phyloP scores from a whole-genome alignment of 2,329 filamentous ascomycete species.

The Huntiella savannae region DNA sequence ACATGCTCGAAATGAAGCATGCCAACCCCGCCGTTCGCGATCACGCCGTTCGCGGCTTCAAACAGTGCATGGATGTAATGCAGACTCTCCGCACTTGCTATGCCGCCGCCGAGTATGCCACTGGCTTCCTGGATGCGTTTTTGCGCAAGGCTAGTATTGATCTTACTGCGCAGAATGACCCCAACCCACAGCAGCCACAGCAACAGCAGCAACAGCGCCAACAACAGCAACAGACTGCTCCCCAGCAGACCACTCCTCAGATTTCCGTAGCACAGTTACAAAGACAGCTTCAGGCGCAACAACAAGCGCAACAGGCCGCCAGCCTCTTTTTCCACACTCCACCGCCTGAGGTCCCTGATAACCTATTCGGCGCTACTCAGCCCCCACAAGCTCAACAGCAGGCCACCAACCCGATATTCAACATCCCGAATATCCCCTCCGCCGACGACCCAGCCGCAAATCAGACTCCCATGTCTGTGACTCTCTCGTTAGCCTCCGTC shows the following conservation, averaged over 20 bases:
- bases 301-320: slow-evolving; percentile 2
- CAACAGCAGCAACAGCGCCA: not conserved
- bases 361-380: slow-evolving; percentile 2
- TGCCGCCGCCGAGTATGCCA: slow-evolving; percentile 87
- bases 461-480: not conserved
- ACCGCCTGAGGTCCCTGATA: slow-evolving; percentile 25
- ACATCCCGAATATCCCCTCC: not conserved
- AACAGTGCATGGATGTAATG: slow-evolving; percentile 83
- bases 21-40: slow-evolving; percentile 52
- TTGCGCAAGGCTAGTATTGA: slow-evolving; percentile 74
- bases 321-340: slow-evolving; percentile 28
- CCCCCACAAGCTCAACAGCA: not conserved
- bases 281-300: slow-evolving; percentile 16
- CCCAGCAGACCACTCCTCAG: not conserved
- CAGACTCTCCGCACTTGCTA: slow-evolving; percentile 76
- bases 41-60: slow-evolving; percentile 61
- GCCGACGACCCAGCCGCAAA: not conserved
- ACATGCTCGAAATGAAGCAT: slow-evolving; percentile 81
- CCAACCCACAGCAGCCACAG: not conserved
- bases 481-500: slow-evolving; percentile 1
- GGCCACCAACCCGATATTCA: not conserved
- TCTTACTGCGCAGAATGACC: slow-evolving; percentile 25
- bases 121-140: slow-evolving; percentile 79
- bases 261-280: slow-evolving; percentile 18
- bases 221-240: not conserved